Percentiles rank a stretch among this genome's conserved stretches.
phyloP scores from a whole-genome alignment of 495 filamentous ascomycete genomes.

The Aspergillus baeticus region DNA sequence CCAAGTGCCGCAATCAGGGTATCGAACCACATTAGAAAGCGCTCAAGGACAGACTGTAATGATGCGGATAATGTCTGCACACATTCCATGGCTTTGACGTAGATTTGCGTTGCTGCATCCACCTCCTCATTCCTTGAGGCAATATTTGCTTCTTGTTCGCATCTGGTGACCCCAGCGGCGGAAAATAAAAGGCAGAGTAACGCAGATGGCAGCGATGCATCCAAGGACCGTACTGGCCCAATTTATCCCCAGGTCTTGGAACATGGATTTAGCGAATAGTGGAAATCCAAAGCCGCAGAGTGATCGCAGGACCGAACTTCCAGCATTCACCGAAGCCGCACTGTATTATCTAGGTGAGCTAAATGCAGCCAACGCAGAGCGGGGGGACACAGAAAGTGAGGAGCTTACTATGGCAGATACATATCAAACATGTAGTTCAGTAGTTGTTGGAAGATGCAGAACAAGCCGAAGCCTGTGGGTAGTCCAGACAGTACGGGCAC shows the following conservation, averaged over 20 bases:
- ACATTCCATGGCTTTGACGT: too few relatives aligned
- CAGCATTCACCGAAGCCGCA: background rate
- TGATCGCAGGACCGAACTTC: background rate
- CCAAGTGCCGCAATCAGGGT: too few relatives aligned
- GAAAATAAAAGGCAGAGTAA: background rate
- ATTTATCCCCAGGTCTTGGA: background rate
- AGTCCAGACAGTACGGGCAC: slow-evolving; percentile 47
- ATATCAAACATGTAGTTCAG: slow-evolving; percentile 52
- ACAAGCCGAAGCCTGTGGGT: slow-evolving; percentile 46
- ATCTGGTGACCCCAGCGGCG: background rate
- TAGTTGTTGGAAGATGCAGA: slow-evolving; percentile 43
- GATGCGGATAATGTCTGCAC: too few relatives aligned
- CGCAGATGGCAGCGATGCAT: background rate
- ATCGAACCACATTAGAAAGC: too few relatives aligned
- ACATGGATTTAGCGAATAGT: background rate
- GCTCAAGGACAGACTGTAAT: too few relatives aligned
- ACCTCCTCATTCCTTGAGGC: too few relatives aligned
- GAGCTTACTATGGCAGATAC: background rate
- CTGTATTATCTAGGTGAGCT: background rate
- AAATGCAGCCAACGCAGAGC: too few relatives aligned
- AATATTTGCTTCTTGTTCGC: background rate
- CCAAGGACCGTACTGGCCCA: background rate
- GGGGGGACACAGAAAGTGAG: too few relatives aligned
- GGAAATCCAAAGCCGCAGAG: background rate
- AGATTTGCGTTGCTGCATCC: too few relatives aligned